Base-by-base conservation (phyloP, 2,329 filamentous ascomycete species). In the Scleromitrula shiraiana region DNA sequence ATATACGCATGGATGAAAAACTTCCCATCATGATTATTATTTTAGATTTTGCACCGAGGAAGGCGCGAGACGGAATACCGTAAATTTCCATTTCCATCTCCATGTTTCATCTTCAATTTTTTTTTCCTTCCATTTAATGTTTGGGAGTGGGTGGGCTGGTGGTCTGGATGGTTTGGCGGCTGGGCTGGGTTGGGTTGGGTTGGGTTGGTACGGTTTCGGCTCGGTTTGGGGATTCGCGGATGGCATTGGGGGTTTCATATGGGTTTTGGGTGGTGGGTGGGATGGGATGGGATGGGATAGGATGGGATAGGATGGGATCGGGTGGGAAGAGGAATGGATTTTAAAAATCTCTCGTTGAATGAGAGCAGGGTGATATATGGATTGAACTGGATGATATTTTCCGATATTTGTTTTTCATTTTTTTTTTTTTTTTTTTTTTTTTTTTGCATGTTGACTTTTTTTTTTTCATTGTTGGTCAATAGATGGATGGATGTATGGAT, bases 181-280 rank as follows among this genome's bases (percentile, higher is more conserved):
- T n/a, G n/a, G n/a, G n/a, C n/a, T n/a, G n/a, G n/a, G n/a, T 22
- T 38, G 19, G 14, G 38, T 51, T 53, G 59, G 53, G 35, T 59
- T 50, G 37, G 17, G 14, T 33, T 22, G 15, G 24, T 29, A 15
- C 40, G 22, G 29, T 20, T 43, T 23, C 9, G 29, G 26, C 17
- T 15, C 20, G 26, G 23, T 35, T 45, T 22, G 38, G 23, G 37
- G 33, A 24, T 23, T 30, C 5, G 32, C n/a, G 29, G 30, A 24
- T 12, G 17, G 14, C 14, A 15, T 33, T 38, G 35, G n/a, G n/a
- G n/a, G 35, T 38, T 38, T 38, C 35, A 38, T 20, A 38, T 14
- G 4, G 35, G 35, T 38, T 38, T 38, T 38, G 35, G 35, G 35
- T 12, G 7, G 17, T n/a, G 42, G 19, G 43, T n/a, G n/a, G n/a